Conservation (phyloP, 352 stramenopile species). For the Plasmopara muralis region DNA sequence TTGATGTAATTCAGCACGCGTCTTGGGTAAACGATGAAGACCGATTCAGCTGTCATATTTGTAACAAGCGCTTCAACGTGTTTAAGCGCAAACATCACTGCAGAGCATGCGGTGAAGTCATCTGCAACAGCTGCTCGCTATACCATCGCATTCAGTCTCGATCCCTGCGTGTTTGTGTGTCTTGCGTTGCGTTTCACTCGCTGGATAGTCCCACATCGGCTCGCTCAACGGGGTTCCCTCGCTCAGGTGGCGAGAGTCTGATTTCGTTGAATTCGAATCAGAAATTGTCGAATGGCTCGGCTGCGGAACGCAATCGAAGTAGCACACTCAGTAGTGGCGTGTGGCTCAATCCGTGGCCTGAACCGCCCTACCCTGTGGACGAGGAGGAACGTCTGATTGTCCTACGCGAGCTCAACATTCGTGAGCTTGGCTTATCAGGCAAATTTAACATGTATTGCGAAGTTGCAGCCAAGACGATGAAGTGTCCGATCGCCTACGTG, state of each 20-base stretch:
- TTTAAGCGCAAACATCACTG: constrained; percentile 88
- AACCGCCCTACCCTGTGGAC: constrained; percentile 71
- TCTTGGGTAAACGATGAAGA: constrained; percentile 85
- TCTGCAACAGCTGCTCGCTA: constrained; percentile 78
- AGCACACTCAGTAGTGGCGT: constrained; percentile 55
- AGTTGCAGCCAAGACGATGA: constrained; percentile 83
- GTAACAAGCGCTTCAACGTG: constrained; percentile 85
- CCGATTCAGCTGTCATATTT: constrained; percentile 82
- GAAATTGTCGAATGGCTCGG: constrained; percentile 56
- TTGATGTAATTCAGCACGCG: constrained; percentile 73
- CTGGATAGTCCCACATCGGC: constrained; percentile 67
- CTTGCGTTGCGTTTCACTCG: constrained; percentile 77
- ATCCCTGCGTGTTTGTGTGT: constrained; percentile 82
- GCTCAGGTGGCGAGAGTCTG: constrained; percentile 23
- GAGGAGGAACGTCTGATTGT: constrained; percentile 70
- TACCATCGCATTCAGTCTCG: constrained; percentile 81
- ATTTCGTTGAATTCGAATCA: constrained; percentile 33
- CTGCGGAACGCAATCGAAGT: constrained; percentile 30
- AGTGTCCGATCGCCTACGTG: constrained; percentile 81
- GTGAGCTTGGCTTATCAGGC: constrained; percentile 54
- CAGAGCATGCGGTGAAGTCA: constrained; percentile 76
- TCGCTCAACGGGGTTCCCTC: constrained; percentile 35
- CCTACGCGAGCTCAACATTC: constrained; percentile 76
- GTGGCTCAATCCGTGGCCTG: constrained; percentile 78
- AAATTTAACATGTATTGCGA: constrained; percentile 88